Percentiles rank a stretch among this genome's conserved stretches.
phyloP scores from a whole-genome alignment of 345 rosid genomes.

The Salix brachista region DNA sequence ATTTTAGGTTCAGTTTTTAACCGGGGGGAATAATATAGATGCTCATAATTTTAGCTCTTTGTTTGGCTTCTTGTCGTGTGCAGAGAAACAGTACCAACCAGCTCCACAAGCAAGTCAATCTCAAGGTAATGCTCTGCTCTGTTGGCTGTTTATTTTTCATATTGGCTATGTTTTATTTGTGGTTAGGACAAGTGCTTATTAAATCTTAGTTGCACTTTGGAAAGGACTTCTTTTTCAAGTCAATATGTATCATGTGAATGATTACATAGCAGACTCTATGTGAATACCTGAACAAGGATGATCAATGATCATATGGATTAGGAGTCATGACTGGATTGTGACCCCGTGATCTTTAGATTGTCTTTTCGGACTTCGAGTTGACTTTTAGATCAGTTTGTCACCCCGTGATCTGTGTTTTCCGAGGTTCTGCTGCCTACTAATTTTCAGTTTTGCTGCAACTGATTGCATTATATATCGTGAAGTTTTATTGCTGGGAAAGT shows the following conservation, averaged over 20 bases:
- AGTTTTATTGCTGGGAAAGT: neutral
- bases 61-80: neutral
- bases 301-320: neutral
- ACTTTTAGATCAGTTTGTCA: neutral
- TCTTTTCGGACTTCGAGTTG: neutral
- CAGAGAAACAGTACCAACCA: slow-evolving; percentile 50
- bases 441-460: neutral
- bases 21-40: neutral
- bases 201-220: no score
- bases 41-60: neutral
- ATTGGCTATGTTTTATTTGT: neutral
- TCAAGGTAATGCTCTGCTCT: slow-evolving; percentile 38
- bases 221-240: no score
- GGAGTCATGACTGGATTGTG: neutral
- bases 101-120: slow-evolving; percentile 29
- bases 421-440: neutral
- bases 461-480: neutral
- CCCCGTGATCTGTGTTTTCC: neutral
- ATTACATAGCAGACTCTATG: neutral
- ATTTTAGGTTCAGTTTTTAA: neutral
- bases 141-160: neutral
- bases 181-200: no score
- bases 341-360: neutral
- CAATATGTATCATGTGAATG: no score
- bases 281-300: neutral